phyloP scores from a whole-genome alignment of 441 rosid species.

The Brassica hybrid region DNA sequence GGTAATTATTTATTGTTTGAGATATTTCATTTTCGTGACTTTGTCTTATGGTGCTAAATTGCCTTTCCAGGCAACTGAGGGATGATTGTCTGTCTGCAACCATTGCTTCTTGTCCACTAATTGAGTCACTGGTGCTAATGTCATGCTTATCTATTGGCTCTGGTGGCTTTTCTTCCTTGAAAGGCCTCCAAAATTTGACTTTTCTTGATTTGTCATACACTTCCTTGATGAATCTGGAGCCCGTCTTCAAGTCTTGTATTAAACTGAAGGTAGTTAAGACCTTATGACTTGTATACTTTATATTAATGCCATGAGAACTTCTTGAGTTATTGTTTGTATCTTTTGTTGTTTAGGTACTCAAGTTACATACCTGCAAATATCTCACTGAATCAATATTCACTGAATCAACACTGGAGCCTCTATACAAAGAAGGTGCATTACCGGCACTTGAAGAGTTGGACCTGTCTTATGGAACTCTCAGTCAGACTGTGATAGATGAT shows the following conservation, averaged over 20 bases:
- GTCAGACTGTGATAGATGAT: constrained; percentile 91
- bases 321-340: not conserved
- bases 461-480: constrained; percentile 88
- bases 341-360: constrained; percentile 66
- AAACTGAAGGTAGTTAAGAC: constrained; percentile 57
- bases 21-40: constrained; percentile 10
- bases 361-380: constrained; percentile 96
- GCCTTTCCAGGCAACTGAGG: constrained; percentile 74
- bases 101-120: constrained; percentile 76
- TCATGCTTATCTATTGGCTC: constrained; percentile 87
- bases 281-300: no score
- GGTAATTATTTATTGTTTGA: constrained; percentile 47
- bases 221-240: constrained; percentile 81
- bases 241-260: constrained; percentile 84
- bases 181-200: constrained; percentile 62
- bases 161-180: constrained; percentile 80
- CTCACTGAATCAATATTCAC: constrained; percentile 68
- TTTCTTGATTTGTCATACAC: constrained; percentile 92
- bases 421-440: constrained; percentile 85
- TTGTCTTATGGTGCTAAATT: constrained; percentile 7
- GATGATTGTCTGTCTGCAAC: constrained; percentile 92
- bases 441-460: constrained; percentile 85
- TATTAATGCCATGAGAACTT: no score
- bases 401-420: constrained; percentile 87
- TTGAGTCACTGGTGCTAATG: constrained; percentile 91